Conservation (phyloP, 495 filamentous ascomycete species). For the Aspergillus carlsbadensis region DNA sequence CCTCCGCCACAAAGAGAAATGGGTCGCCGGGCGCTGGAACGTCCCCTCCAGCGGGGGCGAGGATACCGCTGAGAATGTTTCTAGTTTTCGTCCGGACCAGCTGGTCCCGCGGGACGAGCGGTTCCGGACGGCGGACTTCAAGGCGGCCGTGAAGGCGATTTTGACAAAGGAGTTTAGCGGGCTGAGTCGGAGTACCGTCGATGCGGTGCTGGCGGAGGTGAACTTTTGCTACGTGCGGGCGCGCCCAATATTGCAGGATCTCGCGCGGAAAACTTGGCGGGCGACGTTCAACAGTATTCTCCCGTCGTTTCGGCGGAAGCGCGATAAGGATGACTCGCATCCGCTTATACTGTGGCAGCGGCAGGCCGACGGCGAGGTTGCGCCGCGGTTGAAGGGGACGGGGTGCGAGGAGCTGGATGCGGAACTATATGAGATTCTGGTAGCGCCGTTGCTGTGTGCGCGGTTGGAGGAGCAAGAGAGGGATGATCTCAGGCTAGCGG, state of each 20-base stretch:
- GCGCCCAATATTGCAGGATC: constrained; percentile 67
- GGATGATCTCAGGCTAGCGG: constrained; percentile 62
- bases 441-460: constrained; percentile 60
- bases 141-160: constrained; percentile 59
- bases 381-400: constrained; percentile 66
- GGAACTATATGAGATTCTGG: constrained; percentile 69
- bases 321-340: constrained; percentile 54
- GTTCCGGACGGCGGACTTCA: constrained; percentile 75
- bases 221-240: constrained; percentile 86
- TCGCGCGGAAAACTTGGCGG: constrained; percentile 82
- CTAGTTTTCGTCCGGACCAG: constrained; percentile 1
- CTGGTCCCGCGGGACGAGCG: constrained; percentile 64
- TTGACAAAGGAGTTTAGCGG: constrained; percentile 79
- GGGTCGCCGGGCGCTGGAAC: constrained; percentile 74
- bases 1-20: constrained; percentile 70
- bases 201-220: constrained; percentile 84
- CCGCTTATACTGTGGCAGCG: constrained; percentile 66
- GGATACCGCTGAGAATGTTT: constrained; percentile 15
- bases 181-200: constrained; percentile 74
- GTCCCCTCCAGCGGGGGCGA: constrained; percentile 34
- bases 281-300: constrained; percentile 75
- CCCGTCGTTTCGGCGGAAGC: constrained; percentile 63
- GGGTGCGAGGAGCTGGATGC: constrained; percentile 75
- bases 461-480: constrained; percentile 56
- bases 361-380: constrained; percentile 38